phyloP scores from a whole-genome alignment of 208 protist species.

The Novymonas esmeraldas region DNA sequence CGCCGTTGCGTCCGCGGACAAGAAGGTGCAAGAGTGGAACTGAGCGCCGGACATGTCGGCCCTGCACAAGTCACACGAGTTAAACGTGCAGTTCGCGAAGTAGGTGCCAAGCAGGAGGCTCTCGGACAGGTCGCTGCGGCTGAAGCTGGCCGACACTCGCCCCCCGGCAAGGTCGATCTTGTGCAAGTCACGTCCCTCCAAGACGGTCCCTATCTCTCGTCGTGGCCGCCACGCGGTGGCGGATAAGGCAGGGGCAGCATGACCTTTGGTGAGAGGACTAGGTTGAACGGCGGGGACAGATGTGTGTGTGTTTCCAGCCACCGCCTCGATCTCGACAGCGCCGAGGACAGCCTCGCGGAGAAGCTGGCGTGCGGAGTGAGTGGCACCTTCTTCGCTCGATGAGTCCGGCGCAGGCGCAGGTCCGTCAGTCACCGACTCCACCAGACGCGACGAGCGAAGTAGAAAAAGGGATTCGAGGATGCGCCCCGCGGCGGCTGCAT shows the following conservation, averaged over 20 bases:
- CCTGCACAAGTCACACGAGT: slow-evolving; percentile 42
- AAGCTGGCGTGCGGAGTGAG: slow-evolving; percentile 25
- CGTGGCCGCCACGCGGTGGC: slow-evolving; percentile 23
- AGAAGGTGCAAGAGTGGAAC: slow-evolving; percentile 82
- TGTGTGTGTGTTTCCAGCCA: not conserved
- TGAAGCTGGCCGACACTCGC: slow-evolving; percentile 68
- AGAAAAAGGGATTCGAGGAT: slow-evolving; percentile 56
- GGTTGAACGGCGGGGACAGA: slow-evolving; percentile 1
- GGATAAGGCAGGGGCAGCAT: not conserved
- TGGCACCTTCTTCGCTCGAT: not conserved
- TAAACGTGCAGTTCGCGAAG: slow-evolving; percentile 67
- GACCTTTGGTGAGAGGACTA: not conserved
- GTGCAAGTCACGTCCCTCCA: slow-evolving; percentile 72
- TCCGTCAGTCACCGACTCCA: slow-evolving; percentile 20
- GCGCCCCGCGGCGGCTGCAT: slow-evolving; percentile 31
- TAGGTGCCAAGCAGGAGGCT: slow-evolving; percentile 37
- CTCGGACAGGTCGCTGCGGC: slow-evolving; percentile 57
- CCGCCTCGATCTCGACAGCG: slow-evolving; percentile 36
- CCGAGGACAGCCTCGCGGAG: slow-evolving; percentile 40
- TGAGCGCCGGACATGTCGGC: slow-evolving; percentile 50
- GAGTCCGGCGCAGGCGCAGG: not conserved
- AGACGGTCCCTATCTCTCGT: slow-evolving; percentile 47
- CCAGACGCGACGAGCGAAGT: slow-evolving; percentile 23
- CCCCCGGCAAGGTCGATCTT: slow-evolving; percentile 54
- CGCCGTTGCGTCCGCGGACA: slow-evolving; percentile 39